Evolutionary conservation across 1,139 yeast species (phyloP).

Genomic region (Kodamaea fungicola): DNA sequence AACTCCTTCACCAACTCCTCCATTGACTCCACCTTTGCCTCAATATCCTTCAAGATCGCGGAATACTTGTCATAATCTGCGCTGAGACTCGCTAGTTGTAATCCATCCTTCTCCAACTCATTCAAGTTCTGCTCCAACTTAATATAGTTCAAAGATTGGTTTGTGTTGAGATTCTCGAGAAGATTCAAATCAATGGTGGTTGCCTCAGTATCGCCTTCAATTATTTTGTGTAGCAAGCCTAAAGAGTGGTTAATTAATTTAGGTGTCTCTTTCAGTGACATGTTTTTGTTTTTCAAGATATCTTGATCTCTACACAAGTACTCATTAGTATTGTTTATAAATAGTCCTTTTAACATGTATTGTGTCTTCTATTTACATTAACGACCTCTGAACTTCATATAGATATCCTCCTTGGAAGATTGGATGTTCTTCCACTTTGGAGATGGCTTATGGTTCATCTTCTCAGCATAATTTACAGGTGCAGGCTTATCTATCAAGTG

Average conservation of each 20-base stretch:
- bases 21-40: slow-evolving; percentile 41
- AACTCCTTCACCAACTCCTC: slow-evolving; percentile 50
- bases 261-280: slow-evolving; percentile 33
- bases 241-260: slow-evolving; percentile 30
- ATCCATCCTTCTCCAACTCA: slow-evolving; percentile 32
- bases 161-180: slow-evolving; percentile 54
- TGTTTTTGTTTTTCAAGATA: slow-evolving; percentile 6
- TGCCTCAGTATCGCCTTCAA: slow-evolving; percentile 55
- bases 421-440: slow-evolving; percentile 53
- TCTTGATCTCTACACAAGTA: too few relatives aligned
- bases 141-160: slow-evolving; percentile 54
- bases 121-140: slow-evolving; percentile 49
- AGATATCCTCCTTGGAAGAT: slow-evolving; percentile 48
- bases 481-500: slow-evolving; percentile 40
- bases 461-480: slow-evolving; percentile 51
- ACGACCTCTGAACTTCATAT: slow-evolving; percentile 56
- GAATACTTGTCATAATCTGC: slow-evolving; percentile 28
- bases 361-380: slow-evolving; percentile 13
- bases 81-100: slow-evolving; percentile 23
- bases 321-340: too few relatives aligned
- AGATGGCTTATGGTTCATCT: slow-evolving; percentile 61
- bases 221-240: slow-evolving; percentile 17
- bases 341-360: too few relatives aligned
- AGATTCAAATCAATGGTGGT: slow-evolving; percentile 51
- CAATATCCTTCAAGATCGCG: slow-evolving; percentile 39